These are phyloP conservation scores for Syzygium grande DNA, from an alignment of 345 rosid genomes.

Conservation along the genomic window DNA sequence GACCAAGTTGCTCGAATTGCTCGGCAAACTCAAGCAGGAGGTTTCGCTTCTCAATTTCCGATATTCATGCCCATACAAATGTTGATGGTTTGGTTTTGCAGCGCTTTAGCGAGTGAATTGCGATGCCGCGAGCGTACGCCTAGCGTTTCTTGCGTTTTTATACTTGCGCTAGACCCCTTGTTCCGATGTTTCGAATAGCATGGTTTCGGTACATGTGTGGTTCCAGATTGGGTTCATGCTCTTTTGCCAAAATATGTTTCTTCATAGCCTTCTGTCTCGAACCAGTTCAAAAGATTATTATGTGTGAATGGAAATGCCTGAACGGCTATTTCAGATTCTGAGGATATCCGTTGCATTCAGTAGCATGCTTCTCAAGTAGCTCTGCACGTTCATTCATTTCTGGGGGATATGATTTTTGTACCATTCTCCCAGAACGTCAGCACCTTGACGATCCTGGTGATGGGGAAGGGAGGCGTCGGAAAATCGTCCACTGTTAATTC, in stretches of 20 bases:
- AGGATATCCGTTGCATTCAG: background rate
- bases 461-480: conserved; percentile 94
- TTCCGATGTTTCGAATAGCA: background rate
- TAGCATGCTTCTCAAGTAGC: background rate
- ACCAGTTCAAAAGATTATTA: background rate
- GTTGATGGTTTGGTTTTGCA: background rate
- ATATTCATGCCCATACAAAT: background rate
- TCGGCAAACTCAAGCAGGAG: conserved; percentile 70
- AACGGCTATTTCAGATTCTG: background rate
- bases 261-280: background rate
- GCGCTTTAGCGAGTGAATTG: background rate
- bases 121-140: background rate
- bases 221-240: background rate
- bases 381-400: background rate
- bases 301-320: background rate
- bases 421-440: conserved; percentile 36
- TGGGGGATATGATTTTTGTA: background rate
- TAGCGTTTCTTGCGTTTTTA: background rate
- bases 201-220: background rate
- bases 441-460: conserved; percentile 65
- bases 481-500: conserved; percentile 87
- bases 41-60: conserved; percentile 14
- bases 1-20: conserved; percentile 55
- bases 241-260: background rate
- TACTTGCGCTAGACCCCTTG: background rate